Conservation (phyloP, 108 stramenopile species). For the Conticribra guillardii region DNA sequence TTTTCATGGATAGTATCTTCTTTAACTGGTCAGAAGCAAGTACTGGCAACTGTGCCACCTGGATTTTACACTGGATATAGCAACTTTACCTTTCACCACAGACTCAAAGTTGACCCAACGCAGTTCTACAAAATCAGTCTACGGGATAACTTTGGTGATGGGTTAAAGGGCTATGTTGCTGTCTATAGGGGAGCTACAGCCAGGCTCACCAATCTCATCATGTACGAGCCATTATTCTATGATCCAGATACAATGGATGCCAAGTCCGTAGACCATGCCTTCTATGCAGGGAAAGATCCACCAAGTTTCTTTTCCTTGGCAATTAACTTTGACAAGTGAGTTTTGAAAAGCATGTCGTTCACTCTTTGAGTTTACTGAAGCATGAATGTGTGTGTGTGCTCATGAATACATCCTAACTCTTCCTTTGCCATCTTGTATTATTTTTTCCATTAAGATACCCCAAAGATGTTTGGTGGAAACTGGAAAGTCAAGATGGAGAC, state of each 20-base stretch:
- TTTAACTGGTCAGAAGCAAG: slow-evolving; percentile 8
- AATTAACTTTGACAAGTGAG: slow-evolving; percentile 30
- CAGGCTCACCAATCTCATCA: slow-evolving; percentile 24
- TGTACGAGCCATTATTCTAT: slow-evolving; percentile 37
- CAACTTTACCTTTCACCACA: slow-evolving; percentile 44
- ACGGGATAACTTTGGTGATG: slow-evolving; percentile 34
- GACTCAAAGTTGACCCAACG: slow-evolving; percentile 12
- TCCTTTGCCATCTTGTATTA: background rate
- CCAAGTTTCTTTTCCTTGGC: slow-evolving; percentile 28
- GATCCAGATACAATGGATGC: slow-evolving; percentile 2
- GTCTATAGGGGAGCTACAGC: slow-evolving; percentile 30
- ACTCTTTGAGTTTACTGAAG: slow-evolving; percentile 11
- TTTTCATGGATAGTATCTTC: slow-evolving; percentile 36
- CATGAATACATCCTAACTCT: background rate
- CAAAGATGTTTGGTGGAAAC: slow-evolving; percentile 40
- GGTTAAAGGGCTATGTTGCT: slow-evolving; percentile 38
- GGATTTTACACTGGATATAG: slow-evolving; percentile 31
- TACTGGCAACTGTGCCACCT: slow-evolving; percentile 28
- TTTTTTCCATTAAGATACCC: background rate
- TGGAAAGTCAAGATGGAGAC: slow-evolving; percentile 29
- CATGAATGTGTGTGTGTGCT: background rate
- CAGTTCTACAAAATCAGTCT: slow-evolving; percentile 42
- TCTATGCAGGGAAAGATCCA: slow-evolving; percentile 35
- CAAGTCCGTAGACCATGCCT: slow-evolving; percentile 31
- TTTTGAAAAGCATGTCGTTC: no score